Base-by-base conservation (phyloP, 192 early-diverging fungal genomes). In the Coemansia sp. region DNA sequence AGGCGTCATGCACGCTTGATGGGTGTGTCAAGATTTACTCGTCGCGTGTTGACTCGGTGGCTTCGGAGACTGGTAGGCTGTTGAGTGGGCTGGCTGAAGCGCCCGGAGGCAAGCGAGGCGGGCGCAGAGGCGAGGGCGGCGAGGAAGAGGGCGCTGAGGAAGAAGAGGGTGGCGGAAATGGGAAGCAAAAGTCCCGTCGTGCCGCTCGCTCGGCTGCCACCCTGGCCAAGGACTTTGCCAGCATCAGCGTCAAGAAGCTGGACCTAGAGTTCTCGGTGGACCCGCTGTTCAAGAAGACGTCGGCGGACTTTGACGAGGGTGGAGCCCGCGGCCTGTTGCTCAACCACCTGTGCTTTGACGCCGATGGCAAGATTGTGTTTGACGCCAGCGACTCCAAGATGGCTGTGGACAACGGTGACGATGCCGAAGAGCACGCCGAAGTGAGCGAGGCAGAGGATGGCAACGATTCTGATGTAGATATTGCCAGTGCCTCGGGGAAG, bases 11-110 rank as follows among this genome's bases (percentile, higher is more conserved):
- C 72, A 99, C 95, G 11, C 78, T 99, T 50, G 95, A 97, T 76
- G 95, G 94, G 13, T 97, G 95, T 69, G 92, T 99, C 64, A 99
- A 98, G 83, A 93, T 99, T 68, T 99, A 97, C 77, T 91, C 94
- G 0, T 95, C 93, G 17, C 88, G 97, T 45, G 95, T 99, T n/a
- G 95, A 99, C 77, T 96, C 95, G 3, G 95, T 96, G 11, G 95
- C 96, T 10, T 85, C 91, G 4, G 97, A 99, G 71, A 94, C 95
- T 1, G 93, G 90, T 32, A 91, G 92, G 74, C 86, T 99, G 38
- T 79, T 99, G 17, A 93, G 87, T 62, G 95, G 95, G 1, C 75
- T 99, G 38, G 89, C 90, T 0, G 93, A 93, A 61, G 88, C 89
- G 20, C 67, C 86, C 3, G 46, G 46, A 50, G 87, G 89, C 73